These are phyloP conservation scores for Chaetomium cochliodes DNA, from an alignment of 495 filamentous ascomycete species.

Conservation along the genomic window DNA sequence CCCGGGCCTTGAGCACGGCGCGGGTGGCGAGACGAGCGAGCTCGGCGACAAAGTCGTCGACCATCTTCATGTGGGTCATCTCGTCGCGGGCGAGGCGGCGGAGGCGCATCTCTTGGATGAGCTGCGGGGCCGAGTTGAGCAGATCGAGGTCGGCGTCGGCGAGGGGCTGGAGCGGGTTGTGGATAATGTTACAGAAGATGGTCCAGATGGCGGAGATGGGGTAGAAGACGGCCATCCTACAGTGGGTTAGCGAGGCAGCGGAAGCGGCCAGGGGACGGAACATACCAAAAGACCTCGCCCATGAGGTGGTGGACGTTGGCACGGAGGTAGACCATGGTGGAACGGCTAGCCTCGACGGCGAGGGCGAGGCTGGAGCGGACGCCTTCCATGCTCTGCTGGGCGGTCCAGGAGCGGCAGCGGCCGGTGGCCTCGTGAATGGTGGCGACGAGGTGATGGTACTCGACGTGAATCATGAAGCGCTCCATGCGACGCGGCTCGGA, in stretches of 20 bases:
- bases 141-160: constrained; percentile 47
- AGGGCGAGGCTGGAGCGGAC: constrained; percentile 51
- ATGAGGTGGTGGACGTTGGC: constrained; percentile 43
- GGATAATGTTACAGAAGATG: constrained; percentile 53
- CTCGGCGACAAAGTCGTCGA: constrained; percentile 51
- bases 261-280: neutral
- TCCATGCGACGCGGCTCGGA: constrained; percentile 2
- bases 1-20: constrained; percentile 21
- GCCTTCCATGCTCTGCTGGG: constrained; percentile 38
- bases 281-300: constrained; percentile 51
- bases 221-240: constrained; percentile 52
- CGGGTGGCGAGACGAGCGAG: constrained; percentile 37
- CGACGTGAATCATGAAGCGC: constrained; percentile 46
- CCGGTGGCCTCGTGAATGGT: constrained; percentile 54
- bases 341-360: constrained; percentile 54
- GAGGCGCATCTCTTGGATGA: constrained; percentile 47
- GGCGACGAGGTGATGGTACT: constrained; percentile 54
- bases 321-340: constrained; percentile 48
- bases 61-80: constrained; percentile 46
- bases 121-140: constrained; percentile 41
- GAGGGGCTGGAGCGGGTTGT: constrained; percentile 47
- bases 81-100: constrained; percentile 44
- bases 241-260: neutral
- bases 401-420: constrained; percentile 41
- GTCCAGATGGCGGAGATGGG: constrained; percentile 52